Base-by-base conservation (phyloP, 495 filamentous ascomycete genomes). In the Emericellopsis terricola region DNA sequence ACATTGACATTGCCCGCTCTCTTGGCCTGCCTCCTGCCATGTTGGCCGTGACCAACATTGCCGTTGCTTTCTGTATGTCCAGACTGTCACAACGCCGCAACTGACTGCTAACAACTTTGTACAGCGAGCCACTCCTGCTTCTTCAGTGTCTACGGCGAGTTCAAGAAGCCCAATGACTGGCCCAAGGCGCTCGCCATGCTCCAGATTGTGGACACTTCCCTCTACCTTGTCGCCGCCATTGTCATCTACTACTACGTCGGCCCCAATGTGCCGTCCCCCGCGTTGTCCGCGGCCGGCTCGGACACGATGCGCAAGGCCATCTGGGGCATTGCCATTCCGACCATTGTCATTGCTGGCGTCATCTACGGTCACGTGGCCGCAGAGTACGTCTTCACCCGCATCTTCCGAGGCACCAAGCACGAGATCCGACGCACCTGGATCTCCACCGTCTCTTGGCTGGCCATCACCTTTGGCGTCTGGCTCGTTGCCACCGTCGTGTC, bases 171-270 rank as follows among this genome's bases (percentile, higher is more conserved):
- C 3, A 41, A 55, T 23, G 68, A 73, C 35, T 50, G 50, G 2
- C 51, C 52, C 48, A 56, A 56, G 28, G 65, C 76, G 0, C 59
- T 74, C 1, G 68, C 58, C 38, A 52, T 68, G 31, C 60, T 75
- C 3, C 73, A 78, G 47, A 48, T 55, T 30, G 59, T 62, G 14
- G 67, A 72, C 30, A 73, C 67, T 3, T 41, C 45, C 19, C 57
- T 77, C 19, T 81, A 82, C 45, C 50, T 69, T 23, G 49, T 66
- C 30, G 63, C 71, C 13, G 65, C 68, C 9, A 53, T 73, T 9
- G 71, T 81, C 3, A 73, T 73, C 29, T 81, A 84, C 52, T 62
- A 59, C 53, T 82, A 64, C 44, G 62, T 68, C 15, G 78, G 78
- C 1, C 45, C 55, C 9, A 42, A 50, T 7, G 73, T 81, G 11